Percentiles rank a stretch among this genome's conserved stretches.
phyloP scores from a whole-genome alignment of 352 stramenopile genomes.

The Phytophthora pini region DNA sequence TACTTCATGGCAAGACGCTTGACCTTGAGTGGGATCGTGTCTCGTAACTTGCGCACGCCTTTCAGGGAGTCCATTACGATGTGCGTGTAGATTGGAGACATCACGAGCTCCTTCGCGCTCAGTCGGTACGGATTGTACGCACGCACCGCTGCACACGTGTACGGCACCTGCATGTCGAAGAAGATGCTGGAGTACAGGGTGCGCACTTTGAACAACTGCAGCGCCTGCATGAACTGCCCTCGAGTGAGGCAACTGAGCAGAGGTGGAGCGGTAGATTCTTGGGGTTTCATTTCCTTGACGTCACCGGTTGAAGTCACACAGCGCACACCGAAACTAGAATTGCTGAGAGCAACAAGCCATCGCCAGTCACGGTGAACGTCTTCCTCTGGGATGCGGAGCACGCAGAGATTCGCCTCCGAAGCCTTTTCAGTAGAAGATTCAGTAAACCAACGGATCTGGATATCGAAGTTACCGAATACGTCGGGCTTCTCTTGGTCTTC shows the following conservation, averaged over 20 bases:
- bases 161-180: slow-evolving; percentile 84
- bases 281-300: background rate
- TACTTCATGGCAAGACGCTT: slow-evolving; percentile 48
- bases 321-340: slow-evolving; percentile 52
- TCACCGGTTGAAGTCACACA: slow-evolving; percentile 37
- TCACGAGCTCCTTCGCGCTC: slow-evolving; percentile 45
- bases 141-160: slow-evolving; percentile 73
- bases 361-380: slow-evolving; percentile 64
- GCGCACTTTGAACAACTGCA: slow-evolving; percentile 70
- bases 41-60: slow-evolving; percentile 57
- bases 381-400: slow-evolving; percentile 59
- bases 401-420: slow-evolving; percentile 20
- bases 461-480: slow-evolving; percentile 37
- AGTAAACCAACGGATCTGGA: slow-evolving; percentile 39
- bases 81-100: slow-evolving; percentile 77
- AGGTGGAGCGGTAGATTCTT: slow-evolving; percentile 17
- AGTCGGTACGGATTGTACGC: slow-evolving; percentile 84
- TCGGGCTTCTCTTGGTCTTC: slow-evolving; percentile 15
- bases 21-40: slow-evolving; percentile 59
- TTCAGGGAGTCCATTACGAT: slow-evolving; percentile 66
- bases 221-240: slow-evolving; percentile 78
- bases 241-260: slow-evolving; percentile 71
- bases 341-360: slow-evolving; percentile 71
- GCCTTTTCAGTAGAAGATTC: slow-evolving; percentile 9
- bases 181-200: slow-evolving; percentile 84